These are phyloP conservation scores for Thraustochytrium sp. DNA, from an alignment of 352 stramenopile genomes.

Conservation along the genomic window DNA sequence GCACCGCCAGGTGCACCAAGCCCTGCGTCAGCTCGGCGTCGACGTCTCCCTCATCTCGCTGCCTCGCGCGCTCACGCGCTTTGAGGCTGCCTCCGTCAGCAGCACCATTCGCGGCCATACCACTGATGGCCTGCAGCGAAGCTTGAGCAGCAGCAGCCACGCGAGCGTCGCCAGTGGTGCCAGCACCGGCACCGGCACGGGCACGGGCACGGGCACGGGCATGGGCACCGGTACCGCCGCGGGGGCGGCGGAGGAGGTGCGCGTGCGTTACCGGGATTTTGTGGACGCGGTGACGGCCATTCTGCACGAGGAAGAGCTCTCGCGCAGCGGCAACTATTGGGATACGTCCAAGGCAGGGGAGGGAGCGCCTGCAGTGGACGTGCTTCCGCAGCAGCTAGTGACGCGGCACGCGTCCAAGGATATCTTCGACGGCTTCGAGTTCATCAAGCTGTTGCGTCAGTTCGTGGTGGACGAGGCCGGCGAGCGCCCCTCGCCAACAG, in stretches of 20 bases:
- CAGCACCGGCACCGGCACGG: too few relatives aligned
- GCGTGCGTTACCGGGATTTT: not conserved
- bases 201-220: too few relatives aligned
- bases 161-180: too few relatives aligned
- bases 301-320: not conserved
- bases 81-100: too few relatives aligned
- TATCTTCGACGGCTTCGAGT: constrained; percentile 4
- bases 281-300: not conserved
- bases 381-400: not conserved
- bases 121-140: too few relatives aligned
- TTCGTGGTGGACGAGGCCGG: not conserved
- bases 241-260: not conserved
- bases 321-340: not conserved
- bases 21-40: not conserved
- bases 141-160: too few relatives aligned
- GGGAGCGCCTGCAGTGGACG: too few relatives aligned
- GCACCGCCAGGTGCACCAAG: not conserved
- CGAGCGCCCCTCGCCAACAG: not conserved
- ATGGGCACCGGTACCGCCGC: not conserved
- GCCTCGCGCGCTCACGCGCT: not conserved
- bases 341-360: not conserved
- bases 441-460: not conserved
- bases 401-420: not conserved
- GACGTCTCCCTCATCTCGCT: not conserved
- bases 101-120: too few relatives aligned